Evolutionary conservation across 306 rosid genomes (phyloP).

Genomic region (Inga laurina): DNA sequence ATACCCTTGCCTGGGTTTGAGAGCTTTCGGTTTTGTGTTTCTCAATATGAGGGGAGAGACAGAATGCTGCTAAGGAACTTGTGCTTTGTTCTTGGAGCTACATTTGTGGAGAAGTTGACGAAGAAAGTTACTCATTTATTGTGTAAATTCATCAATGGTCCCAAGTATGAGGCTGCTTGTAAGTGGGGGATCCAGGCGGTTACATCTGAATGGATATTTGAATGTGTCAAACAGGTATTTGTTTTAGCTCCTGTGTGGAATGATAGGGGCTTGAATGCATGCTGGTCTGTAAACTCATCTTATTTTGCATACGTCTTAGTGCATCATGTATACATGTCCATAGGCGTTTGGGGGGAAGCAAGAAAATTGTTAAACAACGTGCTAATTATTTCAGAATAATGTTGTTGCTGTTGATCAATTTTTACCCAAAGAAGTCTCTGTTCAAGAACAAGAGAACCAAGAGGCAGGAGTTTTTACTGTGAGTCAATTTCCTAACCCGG

Average conservation of each 20-base stretch:
- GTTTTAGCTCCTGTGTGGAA: constrained; percentile 19
- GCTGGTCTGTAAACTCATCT: constrained; percentile 12
- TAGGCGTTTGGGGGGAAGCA: constrained; percentile 7
- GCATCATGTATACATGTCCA: constrained; percentile 19
- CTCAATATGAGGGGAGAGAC: constrained; percentile 90
- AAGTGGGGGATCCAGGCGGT: constrained; percentile 72
- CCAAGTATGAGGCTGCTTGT: constrained; percentile 83
- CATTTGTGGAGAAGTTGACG: constrained; percentile 63
- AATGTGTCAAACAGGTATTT: constrained; percentile 91
- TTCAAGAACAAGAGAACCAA: constrained; percentile 75
- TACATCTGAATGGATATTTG: constrained; percentile 86
- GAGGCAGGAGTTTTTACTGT: constrained; percentile 71
- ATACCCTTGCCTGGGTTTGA: constrained; percentile 87
- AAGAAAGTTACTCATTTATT: constrained; percentile 90
- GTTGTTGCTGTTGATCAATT: constrained; percentile 65
- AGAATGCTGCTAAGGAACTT: constrained; percentile 73
- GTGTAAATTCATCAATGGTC: constrained; percentile 82
- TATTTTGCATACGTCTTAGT: constrained; percentile 16
- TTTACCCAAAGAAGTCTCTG: constrained; percentile 76
- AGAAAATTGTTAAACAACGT: constrained; percentile 6
- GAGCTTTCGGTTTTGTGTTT: constrained; percentile 81
- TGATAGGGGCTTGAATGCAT: constrained; percentile 17
- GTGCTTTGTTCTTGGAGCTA: constrained; percentile 92
- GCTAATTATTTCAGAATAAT: constrained; percentile 54
- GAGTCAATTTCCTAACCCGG: constrained; percentile 91